These are phyloP conservation scores for Trichoderma guizhouense DNA, from an alignment of 2,329 filamentous ascomycete species.

Conservation along the genomic window DNA sequence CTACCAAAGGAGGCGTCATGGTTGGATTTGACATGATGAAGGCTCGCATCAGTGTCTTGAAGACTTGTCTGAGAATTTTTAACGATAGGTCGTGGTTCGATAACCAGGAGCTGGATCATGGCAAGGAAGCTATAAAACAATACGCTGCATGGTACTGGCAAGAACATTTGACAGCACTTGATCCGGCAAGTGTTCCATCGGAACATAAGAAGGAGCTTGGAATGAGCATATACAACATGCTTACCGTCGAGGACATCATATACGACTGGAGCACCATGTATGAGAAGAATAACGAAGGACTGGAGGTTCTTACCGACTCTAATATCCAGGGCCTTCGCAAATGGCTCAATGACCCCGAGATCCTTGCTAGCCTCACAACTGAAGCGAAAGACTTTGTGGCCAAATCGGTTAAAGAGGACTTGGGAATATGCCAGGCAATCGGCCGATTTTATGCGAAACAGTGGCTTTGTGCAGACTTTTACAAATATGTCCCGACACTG, in stretches of 20 bases:
- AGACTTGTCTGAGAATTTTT: conserved; percentile 40
- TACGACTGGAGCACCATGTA: conserved; percentile 41
- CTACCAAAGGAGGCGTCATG: conserved; percentile 20
- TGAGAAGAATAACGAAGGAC: conserved; percentile 40
- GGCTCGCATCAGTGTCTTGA: conserved; percentile 38
- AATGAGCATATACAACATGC: conserved; percentile 34
- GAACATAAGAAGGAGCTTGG: conserved; percentile 35
- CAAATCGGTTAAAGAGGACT: conserved; percentile 25
- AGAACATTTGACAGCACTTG: conserved; percentile 38
- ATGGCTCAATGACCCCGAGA: conserved; percentile 37
- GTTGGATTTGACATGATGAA: conserved; percentile 36
- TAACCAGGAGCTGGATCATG: conserved; percentile 26
- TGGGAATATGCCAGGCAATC: conserved; percentile 36
- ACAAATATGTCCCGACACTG: conserved; percentile 37
- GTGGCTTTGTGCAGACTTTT: conserved; percentile 36
- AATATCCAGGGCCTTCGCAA: conserved; percentile 36
- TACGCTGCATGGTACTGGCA: conserved; percentile 47
- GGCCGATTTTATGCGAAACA: conserved; percentile 38
- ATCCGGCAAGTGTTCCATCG: conserved; percentile 27
- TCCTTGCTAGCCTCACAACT: conserved; percentile 28
- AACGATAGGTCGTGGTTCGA: conserved; percentile 32
- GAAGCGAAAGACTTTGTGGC: conserved; percentile 33
- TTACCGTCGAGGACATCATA: conserved; percentile 36
- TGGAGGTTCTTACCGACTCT: conserved; percentile 39
- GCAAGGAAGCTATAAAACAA: conserved; percentile 33